Conservation (phyloP, 257 asterid genomes). For the Linderniella brevidens region DNA sequence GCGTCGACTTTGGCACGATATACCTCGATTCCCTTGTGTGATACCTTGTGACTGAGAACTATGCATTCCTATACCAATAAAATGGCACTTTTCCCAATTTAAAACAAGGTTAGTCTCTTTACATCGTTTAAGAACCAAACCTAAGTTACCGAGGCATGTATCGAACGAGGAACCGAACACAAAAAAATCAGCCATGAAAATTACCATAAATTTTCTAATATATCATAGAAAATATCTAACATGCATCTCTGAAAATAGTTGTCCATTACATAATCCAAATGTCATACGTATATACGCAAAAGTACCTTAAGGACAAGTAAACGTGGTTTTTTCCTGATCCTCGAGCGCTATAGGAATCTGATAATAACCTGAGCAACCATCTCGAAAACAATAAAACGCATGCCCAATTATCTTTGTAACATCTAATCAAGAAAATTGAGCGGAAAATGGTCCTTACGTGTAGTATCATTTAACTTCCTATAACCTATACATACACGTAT, state of each 20-base stretch:
- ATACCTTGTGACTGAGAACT: neutral
- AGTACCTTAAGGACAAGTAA: neutral
- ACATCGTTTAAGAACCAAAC: neutral
- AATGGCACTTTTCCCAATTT: conserved; percentile 9
- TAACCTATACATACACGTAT: neutral
- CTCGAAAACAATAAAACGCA: neutral
- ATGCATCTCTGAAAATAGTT: conserved; percentile 1
- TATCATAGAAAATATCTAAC: neutral
- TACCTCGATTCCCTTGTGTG: neutral
- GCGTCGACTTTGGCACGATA: neutral
- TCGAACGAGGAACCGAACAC: neutral
- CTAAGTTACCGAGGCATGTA: neutral
- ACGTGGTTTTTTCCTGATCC: neutral
- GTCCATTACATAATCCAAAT: conserved; percentile 1
- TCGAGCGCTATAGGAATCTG: neutral
- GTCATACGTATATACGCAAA: conserved; percentile 5
- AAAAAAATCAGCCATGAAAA: conserved; percentile 3
- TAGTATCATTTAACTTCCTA: neutral
- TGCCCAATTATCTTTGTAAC: neutral
- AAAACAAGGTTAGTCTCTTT: neutral
- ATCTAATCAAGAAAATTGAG: too few relatives aligned
- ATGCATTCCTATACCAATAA: conserved; percentile 6
- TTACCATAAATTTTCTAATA: neutral
- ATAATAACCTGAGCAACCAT: neutral
- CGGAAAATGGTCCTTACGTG: too few relatives aligned